phyloP scores from a whole-genome alignment of 1,284 basidiomycete species.

The Heterobasidion annosum region DNA sequence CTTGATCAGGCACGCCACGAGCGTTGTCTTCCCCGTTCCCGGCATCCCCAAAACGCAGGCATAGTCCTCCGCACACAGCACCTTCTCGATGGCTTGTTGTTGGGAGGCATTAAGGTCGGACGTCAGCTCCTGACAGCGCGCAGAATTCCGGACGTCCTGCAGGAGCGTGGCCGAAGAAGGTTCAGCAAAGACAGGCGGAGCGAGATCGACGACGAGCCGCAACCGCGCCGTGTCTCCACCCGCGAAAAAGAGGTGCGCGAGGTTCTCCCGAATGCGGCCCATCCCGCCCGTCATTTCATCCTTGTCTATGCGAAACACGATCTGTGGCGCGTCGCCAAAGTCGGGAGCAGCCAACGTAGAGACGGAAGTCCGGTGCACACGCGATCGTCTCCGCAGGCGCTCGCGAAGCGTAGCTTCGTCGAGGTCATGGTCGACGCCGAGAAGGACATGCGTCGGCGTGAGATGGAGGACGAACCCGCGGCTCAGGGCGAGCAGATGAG shows the following conservation, averaged over 20 bases:
- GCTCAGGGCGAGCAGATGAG: conserved; percentile 74
- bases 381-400: conserved; percentile 23
- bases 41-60: conserved; percentile 95
- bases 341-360: conserved; percentile 1
- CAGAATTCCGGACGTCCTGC: conserved; percentile 11
- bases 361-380: conserved; percentile 6
- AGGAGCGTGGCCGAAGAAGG: neutral
- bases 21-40: conserved; percentile 96
- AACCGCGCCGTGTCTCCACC: conserved; percentile 59
- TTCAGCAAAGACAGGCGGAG: conserved; percentile 52
- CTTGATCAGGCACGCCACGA: conserved; percentile 84
- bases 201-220: conserved; percentile 77
- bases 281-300: conserved; percentile 88
- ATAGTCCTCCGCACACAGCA: conserved; percentile 81
- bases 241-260: conserved; percentile 83
- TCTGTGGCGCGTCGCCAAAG: neutral
- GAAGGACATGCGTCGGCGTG: conserved; percentile 50
- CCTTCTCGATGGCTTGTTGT: conserved; percentile 61
- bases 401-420: conserved; percentile 41
- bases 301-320: conserved; percentile 85
- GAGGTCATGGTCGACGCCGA: conserved; percentile 82
- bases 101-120: conserved; percentile 69
- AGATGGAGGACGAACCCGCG: conserved; percentile 80
- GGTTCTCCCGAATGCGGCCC: conserved; percentile 82
- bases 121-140: conserved; percentile 5